Percentiles rank a stretch among this genome's conserved stretches.
Evolutionary conservation across 2,329 filamentous ascomycete species (phyloP).

Genomic region (Aspergillus oerlinghausenensis): DNA sequence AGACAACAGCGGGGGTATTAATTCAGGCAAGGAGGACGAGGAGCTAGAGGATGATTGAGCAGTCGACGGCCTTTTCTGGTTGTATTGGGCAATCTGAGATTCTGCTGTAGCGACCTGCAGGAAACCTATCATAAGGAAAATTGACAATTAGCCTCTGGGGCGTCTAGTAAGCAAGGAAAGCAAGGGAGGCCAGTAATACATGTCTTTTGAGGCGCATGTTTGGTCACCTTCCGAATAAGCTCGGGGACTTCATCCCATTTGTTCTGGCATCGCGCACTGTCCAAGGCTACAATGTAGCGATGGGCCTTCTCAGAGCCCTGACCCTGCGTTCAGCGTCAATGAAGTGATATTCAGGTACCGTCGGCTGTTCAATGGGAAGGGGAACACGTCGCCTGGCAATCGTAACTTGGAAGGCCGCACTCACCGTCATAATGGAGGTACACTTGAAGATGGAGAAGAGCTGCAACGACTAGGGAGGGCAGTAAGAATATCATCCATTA

Average conservation of each 20-base stretch:
- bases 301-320: constrained; percentile 68
- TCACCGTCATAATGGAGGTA: constrained; percentile 21
- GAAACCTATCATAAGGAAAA: constrained; percentile 51
- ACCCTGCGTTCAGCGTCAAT: constrained; percentile 31
- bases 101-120: constrained; percentile 67
- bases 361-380: neutral
- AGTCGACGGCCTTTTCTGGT: constrained; percentile 31
- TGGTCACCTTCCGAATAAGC: constrained; percentile 85
- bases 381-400: constrained; percentile 1
- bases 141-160: constrained; percentile 13
- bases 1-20: constrained; percentile 38
- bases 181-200: constrained; percentile 53
- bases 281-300: constrained; percentile 76
- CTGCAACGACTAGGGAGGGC: constrained; percentile 9
- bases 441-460: constrained; percentile 4
- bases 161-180: constrained; percentile 11
- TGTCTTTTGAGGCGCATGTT: constrained; percentile 79
- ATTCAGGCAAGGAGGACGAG: constrained; percentile 40
- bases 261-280: constrained; percentile 80
- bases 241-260: constrained; percentile 85
- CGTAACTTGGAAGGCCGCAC: constrained; percentile 2
- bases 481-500: constrained; percentile 12
- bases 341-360: neutral
- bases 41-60: constrained; percentile 33
- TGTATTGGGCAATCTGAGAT: constrained; percentile 57